phyloP scores from a whole-genome alignment of 2,329 filamentous ascomycete species.

The Neopestalotiopsis sp. region DNA sequence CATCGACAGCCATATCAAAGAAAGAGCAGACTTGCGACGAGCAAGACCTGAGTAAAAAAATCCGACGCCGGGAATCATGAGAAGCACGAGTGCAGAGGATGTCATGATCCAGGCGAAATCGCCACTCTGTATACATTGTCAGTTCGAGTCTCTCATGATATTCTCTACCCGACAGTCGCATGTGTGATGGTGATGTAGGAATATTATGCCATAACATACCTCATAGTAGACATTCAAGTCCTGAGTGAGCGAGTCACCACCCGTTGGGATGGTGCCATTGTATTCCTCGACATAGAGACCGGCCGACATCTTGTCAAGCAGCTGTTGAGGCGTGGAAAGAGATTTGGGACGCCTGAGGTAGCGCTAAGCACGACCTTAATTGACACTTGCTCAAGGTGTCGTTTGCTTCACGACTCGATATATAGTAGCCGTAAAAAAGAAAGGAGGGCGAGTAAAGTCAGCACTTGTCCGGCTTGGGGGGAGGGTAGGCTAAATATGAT shows the following conservation, averaged over 20 bases:
- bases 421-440: constrained; percentile 8
- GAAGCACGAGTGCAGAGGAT: constrained; percentile 78
- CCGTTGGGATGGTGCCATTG: constrained; percentile 61
- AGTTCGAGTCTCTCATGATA: background rate
- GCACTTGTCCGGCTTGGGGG: background rate
- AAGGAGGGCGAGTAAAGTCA: constrained; percentile 10
- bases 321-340: background rate
- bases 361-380: background rate
- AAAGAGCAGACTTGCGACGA: constrained; percentile 85
- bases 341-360: constrained; percentile 4
- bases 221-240: constrained; percentile 85
- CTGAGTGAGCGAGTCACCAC: constrained; percentile 58
- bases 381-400: constrained; percentile 20
- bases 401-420: background rate
- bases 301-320: constrained; percentile 21
- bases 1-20: constrained; percentile 84
- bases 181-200: too few relatives aligned
- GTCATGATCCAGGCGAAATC: constrained; percentile 84
- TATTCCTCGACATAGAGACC: constrained; percentile 42
- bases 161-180: too few relatives aligned
- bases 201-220: constrained; percentile 46
- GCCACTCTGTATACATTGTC: constrained; percentile 63
- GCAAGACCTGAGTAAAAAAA: constrained; percentile 95
- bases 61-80: constrained; percentile 93
- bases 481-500: constrained; percentile 19